A percentile compares a stretch with the other conserved stretches of the same genome.
Evolutionary conservation across 1,284 basidiomycete genomes (phyloP).

Genomic region (Coniophora puteana): DNA sequence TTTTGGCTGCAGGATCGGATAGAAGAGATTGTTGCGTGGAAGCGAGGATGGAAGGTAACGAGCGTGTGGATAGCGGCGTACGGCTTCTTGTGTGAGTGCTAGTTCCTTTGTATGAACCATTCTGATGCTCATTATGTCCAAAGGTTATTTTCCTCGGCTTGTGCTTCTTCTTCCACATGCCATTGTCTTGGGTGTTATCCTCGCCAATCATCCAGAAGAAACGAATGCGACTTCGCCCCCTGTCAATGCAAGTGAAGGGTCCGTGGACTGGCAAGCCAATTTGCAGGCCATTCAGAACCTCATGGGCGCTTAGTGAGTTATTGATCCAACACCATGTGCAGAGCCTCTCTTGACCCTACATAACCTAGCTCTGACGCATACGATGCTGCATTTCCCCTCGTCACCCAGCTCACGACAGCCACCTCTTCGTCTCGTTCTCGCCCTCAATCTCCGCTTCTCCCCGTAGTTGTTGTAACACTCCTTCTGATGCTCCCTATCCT

Average conservation of each 20-base stretch:
- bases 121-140: neutral
- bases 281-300: slow-evolving; percentile 78
- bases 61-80: slow-evolving; percentile 64
- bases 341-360: no score
- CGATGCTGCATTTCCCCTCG: slow-evolving; percentile 30
- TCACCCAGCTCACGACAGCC: slow-evolving; percentile 35
- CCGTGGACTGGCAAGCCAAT: slow-evolving; percentile 72
- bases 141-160: slow-evolving; percentile 68
- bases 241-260: slow-evolving; percentile 45
- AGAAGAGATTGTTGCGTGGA: slow-evolving; percentile 75
- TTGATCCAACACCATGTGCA: no score
- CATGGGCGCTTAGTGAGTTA: slow-evolving; percentile 71
- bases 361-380: slow-evolving; percentile 51
- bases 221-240: slow-evolving; percentile 32
- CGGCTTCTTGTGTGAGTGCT: slow-evolving; percentile 61
- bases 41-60: slow-evolving; percentile 62
- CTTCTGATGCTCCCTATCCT: slow-evolving; percentile 40
- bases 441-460: slow-evolving; percentile 20
- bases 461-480: slow-evolving; percentile 45
- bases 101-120: slow-evolving; percentile 1
- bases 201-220: slow-evolving; percentile 47
- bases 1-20: slow-evolving; percentile 78
- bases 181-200: slow-evolving; percentile 49
- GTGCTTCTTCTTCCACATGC: slow-evolving; percentile 62
- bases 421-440: slow-evolving; percentile 45